Conservation (phyloP, 805 yeast genomes). For the Blastobotrys parvus region DNA sequence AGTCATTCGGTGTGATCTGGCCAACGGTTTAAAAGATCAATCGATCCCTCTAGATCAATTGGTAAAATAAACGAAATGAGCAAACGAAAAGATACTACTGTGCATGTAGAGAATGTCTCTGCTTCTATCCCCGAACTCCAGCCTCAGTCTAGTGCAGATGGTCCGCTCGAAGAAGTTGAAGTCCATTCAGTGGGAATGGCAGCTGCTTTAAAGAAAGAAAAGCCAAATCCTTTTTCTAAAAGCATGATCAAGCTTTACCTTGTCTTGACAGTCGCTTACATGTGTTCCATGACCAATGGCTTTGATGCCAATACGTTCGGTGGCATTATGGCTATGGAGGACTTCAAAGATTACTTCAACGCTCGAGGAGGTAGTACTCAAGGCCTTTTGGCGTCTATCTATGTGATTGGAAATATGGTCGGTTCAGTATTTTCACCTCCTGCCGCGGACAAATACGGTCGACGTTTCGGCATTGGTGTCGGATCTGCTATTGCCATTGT, state of each 20-base stretch:
- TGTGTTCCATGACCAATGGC: constrained; percentile 10
- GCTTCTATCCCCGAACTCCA: background rate
- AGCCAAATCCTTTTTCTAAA: constrained; percentile 6
- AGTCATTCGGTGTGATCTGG: no score
- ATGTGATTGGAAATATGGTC: constrained; percentile 11
- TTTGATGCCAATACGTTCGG: constrained; percentile 15
- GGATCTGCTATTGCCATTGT: constrained; percentile 9
- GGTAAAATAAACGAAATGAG: background rate
- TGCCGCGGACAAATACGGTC: constrained; percentile 7
- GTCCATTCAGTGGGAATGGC: constrained; percentile 2
- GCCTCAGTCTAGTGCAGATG: background rate
- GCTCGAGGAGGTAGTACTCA: constrained; percentile 7
- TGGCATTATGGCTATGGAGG: constrained; percentile 10
- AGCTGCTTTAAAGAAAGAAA: constrained; percentile 6
- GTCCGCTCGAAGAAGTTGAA: background rate
- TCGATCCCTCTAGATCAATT: background rate
- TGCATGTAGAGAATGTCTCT: background rate
- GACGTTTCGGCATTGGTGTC: constrained; percentile 8
- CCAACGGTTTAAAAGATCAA: background rate
- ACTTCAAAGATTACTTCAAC: constrained; percentile 9
- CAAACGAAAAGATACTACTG: background rate
- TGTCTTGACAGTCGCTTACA: constrained; percentile 7
- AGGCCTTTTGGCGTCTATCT: constrained; percentile 12
- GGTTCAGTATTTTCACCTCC: constrained; percentile 11
- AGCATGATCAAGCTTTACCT: constrained; percentile 8